Evolutionary conservation across 345 rosid species (phyloP).

Genomic region (Brassica nigra): DNA sequence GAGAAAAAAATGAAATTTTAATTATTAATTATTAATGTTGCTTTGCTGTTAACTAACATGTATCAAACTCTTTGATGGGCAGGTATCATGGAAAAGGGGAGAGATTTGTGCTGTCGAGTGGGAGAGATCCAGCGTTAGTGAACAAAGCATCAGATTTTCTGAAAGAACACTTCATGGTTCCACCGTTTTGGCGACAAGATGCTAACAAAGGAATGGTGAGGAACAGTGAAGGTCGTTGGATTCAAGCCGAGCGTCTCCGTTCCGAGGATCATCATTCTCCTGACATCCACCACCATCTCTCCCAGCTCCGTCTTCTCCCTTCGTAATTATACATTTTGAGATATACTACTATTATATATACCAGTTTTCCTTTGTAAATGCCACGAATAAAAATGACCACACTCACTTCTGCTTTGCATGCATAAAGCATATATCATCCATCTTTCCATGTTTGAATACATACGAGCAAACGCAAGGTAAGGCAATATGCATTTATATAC

Average conservation of each 20-base stretch:
- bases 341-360: background rate
- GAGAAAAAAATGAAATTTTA: no score
- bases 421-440: background rate
- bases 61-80: background rate
- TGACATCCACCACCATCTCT: conserved; percentile 53
- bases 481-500: background rate
- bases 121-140: conserved; percentile 84
- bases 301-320: conserved; percentile 42
- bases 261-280: conserved; percentile 72
- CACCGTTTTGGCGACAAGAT: conserved; percentile 80
- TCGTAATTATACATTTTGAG: background rate
- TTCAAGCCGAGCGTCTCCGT: conserved; percentile 70
- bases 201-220: conserved; percentile 58
- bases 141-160: conserved; percentile 78
- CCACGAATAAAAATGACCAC: background rate
- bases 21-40: background rate
- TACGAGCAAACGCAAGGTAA: background rate
- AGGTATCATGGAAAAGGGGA: conserved; percentile 65
- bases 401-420: background rate
- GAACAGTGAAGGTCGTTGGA: conserved; percentile 75
- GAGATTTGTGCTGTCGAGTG: conserved; percentile 72
- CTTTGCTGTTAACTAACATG: background rate
- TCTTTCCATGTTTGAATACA: background rate
- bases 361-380: background rate
- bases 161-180: conserved; percentile 80